phyloP scores from a whole-genome alignment of 140 eudicot genomes.

The Stevia rebaudiana region DNA sequence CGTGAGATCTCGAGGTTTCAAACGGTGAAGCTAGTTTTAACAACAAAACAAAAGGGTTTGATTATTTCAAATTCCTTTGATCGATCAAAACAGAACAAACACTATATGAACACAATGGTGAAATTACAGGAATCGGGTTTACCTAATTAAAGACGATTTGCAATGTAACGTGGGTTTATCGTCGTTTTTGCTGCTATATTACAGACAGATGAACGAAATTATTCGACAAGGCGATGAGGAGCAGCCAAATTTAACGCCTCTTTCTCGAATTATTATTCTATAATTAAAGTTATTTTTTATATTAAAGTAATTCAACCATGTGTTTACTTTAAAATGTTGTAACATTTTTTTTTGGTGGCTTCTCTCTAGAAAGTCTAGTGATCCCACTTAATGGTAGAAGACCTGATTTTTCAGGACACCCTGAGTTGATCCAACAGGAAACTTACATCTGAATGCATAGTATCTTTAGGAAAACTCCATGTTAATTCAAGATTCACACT shows the following conservation, averaged over 20 bases:
- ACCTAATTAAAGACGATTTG: slow-evolving; percentile 13
- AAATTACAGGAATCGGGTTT: neutral
- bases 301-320: neutral
- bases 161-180: slow-evolving; percentile 17
- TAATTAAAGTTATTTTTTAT: neutral
- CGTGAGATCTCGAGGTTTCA: slow-evolving; percentile 9
- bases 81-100: neutral
- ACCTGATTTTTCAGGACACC: no score
- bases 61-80: slow-evolving; percentile 12
- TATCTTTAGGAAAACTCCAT: no score
- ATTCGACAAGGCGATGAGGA: slow-evolving; percentile 2
- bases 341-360: neutral
- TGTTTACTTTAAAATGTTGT: neutral
- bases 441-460: no score
- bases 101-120: neutral
- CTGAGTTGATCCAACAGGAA: no score
- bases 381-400: no score
- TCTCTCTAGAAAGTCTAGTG: no score
- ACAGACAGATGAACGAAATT: slow-evolving; percentile 1
- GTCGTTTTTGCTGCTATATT: slow-evolving; percentile 1
- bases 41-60: neutral
- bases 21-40: neutral
- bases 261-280: neutral
- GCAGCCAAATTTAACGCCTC: neutral
- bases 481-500: no score